A percentile compares a stretch with the other conserved stretches of the same genome.
Evolutionary conservation across 2,329 filamentous ascomycete genomes (phyloP).

Genomic region (Apiospora malaysiana): DNA sequence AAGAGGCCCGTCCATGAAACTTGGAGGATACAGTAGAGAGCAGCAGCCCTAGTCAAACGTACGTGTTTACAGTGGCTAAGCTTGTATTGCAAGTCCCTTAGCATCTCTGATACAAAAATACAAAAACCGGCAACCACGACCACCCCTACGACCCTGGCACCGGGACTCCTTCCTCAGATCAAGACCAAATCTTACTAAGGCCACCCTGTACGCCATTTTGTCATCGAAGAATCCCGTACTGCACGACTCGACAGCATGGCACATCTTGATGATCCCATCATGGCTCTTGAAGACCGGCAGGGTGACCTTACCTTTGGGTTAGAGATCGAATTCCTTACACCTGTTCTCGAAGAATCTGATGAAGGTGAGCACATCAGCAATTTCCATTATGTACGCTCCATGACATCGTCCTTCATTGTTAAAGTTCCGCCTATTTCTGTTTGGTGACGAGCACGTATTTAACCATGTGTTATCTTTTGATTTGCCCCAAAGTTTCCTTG

Average conservation of each 20-base stretch:
- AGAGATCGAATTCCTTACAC: constrained; percentile 35
- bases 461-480: too few species aligned
- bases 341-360: not conserved
- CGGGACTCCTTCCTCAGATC: not conserved
- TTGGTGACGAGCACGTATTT: not conserved
- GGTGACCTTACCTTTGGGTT: constrained; percentile 33
- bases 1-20: not conserved
- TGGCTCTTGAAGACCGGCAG: not conserved
- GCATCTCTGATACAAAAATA: not conserved
- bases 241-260: not conserved
- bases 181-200: not conserved
- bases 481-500: too few species aligned
- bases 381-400: not conserved
- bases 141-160: not conserved
- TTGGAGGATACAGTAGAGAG: not conserved
- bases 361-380: not conserved
- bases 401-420: too few species aligned
- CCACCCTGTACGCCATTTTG: not conserved
- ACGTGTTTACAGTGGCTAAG: too few species aligned
- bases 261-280: constrained; percentile 1
- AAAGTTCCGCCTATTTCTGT: not conserved
- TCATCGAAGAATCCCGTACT: not conserved
- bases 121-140: not conserved
- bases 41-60: not conserved
- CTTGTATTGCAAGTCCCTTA: not conserved